Evolutionary conservation across 805 yeast genomes (phyloP).

Genomic region (Saccharomycopsis babjevae): DNA sequence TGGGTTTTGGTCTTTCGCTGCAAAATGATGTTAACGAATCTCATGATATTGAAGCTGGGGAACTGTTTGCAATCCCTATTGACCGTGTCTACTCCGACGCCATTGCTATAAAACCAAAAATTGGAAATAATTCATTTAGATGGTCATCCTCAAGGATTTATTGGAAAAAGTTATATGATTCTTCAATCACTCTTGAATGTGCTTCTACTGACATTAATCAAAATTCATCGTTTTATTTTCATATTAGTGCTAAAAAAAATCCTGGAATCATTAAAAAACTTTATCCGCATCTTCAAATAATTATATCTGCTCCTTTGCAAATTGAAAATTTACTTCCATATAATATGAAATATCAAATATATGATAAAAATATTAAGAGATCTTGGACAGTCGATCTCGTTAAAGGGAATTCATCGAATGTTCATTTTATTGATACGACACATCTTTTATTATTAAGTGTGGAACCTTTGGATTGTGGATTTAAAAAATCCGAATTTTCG

Average conservation of each 20-base stretch:
- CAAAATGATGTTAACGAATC: conserved; percentile 25
- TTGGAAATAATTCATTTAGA: conserved; percentile 35
- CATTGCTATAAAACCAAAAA: conserved; percentile 54
- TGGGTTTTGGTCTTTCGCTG: conserved; percentile 29
- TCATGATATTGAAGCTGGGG: conserved; percentile 43
- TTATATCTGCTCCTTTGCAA: conserved; percentile 76
- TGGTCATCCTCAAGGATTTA: conserved; percentile 58
- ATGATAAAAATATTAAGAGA: conserved; percentile 59
- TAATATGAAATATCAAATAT: conserved; percentile 63
- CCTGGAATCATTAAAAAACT: conserved; percentile 63
- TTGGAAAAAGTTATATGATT: conserved; percentile 53
- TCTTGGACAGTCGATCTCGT: conserved; percentile 56
- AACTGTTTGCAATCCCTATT: conserved; percentile 62
- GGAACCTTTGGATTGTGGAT: conserved; percentile 52
- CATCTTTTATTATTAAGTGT: conserved; percentile 65
- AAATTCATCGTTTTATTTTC: conserved; percentile 50
- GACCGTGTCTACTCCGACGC: conserved; percentile 49
- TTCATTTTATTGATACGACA: conserved; percentile 71
- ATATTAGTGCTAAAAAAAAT: conserved; percentile 54
- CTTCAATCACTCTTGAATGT: conserved; percentile 53
- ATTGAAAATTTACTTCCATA: conserved; percentile 79
- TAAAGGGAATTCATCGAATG: conserved; percentile 57
- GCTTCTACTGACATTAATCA: conserved; percentile 28
- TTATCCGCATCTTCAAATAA: conserved; percentile 76
- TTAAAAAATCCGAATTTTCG: conserved; percentile 61